Conservation (phyloP, 2,329 filamentous ascomycete species). For the Diaporthe ilicicola region DNA sequence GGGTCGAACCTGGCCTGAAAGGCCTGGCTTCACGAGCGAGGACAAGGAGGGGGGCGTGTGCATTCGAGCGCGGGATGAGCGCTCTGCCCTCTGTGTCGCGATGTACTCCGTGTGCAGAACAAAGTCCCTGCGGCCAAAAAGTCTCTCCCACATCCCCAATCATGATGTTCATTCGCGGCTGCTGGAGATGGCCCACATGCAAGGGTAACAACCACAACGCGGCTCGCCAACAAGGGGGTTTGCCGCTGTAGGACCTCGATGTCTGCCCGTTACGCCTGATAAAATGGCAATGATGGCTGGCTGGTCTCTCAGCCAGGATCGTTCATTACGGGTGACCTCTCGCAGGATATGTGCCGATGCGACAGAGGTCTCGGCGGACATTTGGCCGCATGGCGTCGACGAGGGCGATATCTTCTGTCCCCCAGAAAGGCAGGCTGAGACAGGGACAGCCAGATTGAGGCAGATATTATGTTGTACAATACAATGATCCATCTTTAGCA, state of each 20-base stretch:
- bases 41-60: slow-evolving; percentile 12
- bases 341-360: background rate
- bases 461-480: background rate
- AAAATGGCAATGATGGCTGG: background rate
- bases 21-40: background rate
- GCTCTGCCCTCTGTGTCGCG: background rate
- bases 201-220: background rate
- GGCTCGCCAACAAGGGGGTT: background rate
- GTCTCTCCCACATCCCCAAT: background rate
- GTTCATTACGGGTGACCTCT: background rate
- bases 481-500: slow-evolving; percentile 8
- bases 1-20: background rate
- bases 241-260: background rate
- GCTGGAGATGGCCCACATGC: background rate
- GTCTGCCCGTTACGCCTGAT: background rate
- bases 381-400: slow-evolving; percentile 9
- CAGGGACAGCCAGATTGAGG: background rate
- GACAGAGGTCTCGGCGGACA: background rate
- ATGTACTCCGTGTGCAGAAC: slow-evolving; percentile 25
- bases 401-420: slow-evolving; percentile 10
- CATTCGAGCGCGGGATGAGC: background rate
- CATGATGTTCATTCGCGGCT: slow-evolving; percentile 8
- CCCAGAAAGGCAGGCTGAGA: slow-evolving; percentile 5
- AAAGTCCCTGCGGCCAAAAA: background rate
- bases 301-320: slow-evolving; percentile 10